These are phyloP conservation scores for Iris pallida DNA, from an alignment of 116 monocot species.

Conservation along the genomic window DNA sequence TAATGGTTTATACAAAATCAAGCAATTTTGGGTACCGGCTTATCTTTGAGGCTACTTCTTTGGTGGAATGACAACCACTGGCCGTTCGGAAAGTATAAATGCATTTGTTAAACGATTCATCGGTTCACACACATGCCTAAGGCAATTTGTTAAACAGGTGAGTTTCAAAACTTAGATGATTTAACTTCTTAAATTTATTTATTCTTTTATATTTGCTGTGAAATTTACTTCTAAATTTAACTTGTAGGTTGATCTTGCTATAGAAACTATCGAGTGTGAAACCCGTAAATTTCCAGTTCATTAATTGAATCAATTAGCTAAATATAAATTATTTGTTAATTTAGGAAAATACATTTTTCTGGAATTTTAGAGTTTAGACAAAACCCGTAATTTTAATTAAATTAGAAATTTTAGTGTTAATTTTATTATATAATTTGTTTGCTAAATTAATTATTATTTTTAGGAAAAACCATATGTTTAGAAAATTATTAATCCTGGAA, in stretches of 20 bases:
- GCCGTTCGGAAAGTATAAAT: constrained; percentile 2
- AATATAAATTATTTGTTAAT: too few species aligned
- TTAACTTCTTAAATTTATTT: neutral
- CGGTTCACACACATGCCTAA: neutral
- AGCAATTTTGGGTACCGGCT: neutral
- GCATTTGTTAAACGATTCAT: constrained; percentile 6
- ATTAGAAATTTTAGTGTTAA: too few species aligned
- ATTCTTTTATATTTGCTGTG: neutral
- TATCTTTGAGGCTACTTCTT: constrained; percentile 2
- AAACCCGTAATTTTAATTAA: too few species aligned
- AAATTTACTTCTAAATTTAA: neutral
- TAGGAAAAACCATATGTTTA: too few species aligned
- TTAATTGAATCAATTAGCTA: too few species aligned
- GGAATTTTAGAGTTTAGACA: too few species aligned
- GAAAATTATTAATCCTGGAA: too few species aligned
- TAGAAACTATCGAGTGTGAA: neutral
- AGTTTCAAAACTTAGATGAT: neutral
- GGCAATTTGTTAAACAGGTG: constrained; percentile 1
- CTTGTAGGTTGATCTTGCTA: constrained; percentile 4
- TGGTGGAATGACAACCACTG: constrained; percentile 7
- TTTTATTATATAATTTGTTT: too few species aligned
- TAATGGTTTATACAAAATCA: constrained; percentile 6
- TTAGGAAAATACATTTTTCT: too few species aligned
- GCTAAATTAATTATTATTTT: too few species aligned
- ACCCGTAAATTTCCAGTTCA: too few species aligned